phyloP scores from a whole-genome alignment of 495 filamentous ascomycete genomes.

The Parathielavia hyrcaniae region DNA sequence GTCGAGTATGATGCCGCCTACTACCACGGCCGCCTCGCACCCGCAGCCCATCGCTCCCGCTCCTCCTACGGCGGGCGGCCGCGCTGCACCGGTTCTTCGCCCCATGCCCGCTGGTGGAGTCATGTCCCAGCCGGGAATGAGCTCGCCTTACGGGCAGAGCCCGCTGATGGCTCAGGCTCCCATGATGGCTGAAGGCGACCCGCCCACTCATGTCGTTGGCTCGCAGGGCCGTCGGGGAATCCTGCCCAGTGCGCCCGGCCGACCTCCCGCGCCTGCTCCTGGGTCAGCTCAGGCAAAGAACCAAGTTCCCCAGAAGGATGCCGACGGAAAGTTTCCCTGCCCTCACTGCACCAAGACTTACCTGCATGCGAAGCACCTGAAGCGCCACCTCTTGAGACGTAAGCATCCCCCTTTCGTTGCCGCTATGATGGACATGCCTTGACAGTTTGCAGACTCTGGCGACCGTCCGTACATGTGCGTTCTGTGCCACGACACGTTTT shows the following conservation, averaged over 20 bases:
- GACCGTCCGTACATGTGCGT: constrained; percentile 96
- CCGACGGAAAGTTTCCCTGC: constrained; percentile 95
- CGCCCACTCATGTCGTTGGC: constrained; percentile 83
- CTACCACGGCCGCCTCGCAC: constrained; percentile 58
- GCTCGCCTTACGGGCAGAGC: constrained; percentile 46
- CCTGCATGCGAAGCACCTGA: constrained; percentile 93
- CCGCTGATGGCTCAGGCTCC: constrained; percentile 40
- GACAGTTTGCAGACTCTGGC: constrained; percentile 66
- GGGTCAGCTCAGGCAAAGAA: constrained; percentile 64
- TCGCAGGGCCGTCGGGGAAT: constrained; percentile 87
- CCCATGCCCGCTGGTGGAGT: constrained; percentile 60
- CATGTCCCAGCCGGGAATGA: constrained; percentile 45
- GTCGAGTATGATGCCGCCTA: constrained; percentile 58
- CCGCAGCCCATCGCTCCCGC: constrained; percentile 68
- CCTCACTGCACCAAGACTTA: constrained; percentile 97
- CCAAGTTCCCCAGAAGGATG: constrained; percentile 83
- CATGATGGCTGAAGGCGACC: constrained; percentile 46
- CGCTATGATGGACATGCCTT: constrained; percentile 23
- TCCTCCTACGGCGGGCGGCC: constrained; percentile 53
- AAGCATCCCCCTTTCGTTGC: constrained; percentile 46
- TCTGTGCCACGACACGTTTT: constrained; percentile 97
- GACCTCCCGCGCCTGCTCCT: constrained; percentile 56
- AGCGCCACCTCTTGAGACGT: constrained; percentile 92
- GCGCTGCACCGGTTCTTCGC: constrained; percentile 48
- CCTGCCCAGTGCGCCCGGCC: constrained; percentile 79